Percentiles rank a stretch among this genome's conserved stretches.
These are phyloP conservation scores for Colletotrichum sp. DNA, from an alignment of 2,329 filamentous ascomycete species.

Conservation along the genomic window DNA sequence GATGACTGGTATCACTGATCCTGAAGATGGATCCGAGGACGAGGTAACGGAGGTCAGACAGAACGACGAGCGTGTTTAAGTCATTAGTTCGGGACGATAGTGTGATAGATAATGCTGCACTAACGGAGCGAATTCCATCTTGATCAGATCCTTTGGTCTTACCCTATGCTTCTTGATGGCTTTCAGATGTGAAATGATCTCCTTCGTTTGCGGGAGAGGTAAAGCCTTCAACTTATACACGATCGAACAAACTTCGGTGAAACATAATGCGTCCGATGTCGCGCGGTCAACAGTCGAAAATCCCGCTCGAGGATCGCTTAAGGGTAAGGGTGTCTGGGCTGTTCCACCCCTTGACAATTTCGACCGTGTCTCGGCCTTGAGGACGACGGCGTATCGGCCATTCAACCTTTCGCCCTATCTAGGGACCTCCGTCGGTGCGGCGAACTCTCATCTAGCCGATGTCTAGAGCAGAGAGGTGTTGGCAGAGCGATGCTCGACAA, in stretches of 20 bases:
- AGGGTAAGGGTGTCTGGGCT: not conserved
- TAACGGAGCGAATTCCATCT: not conserved
- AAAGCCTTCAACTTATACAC: not conserved
- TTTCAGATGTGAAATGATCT: not conserved
- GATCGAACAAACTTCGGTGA: rapidly evolving
- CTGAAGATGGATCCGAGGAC: slow-evolving; percentile 14
- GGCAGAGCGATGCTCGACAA: not conserved
- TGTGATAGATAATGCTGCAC: not conserved
- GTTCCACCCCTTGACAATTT: not conserved
- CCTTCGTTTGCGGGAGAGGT: too few relatives aligned
- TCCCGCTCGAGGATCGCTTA: not conserved
- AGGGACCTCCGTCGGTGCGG: not conserved
- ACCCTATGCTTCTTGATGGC: not conserved
- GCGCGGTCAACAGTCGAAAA: not conserved
- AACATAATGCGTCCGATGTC: not conserved
- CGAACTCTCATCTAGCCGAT: not conserved
- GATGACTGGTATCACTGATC: slow-evolving; percentile 39
- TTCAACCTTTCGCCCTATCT: not conserved
- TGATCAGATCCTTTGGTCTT: not conserved
- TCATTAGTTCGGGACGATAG: not conserved
- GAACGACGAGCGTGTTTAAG: slow-evolving; percentile 12
- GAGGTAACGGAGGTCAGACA: not conserved
- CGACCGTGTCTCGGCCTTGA: not conserved
- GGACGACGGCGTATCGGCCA: not conserved
- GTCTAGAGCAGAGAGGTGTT: not conserved